Percentiles rank a stretch among this genome's conserved stretches.
These are phyloP conservation scores for Boletus eberwhitei DNA, from an alignment of 768 basidiomycete genomes.

Conservation along the genomic window DNA sequence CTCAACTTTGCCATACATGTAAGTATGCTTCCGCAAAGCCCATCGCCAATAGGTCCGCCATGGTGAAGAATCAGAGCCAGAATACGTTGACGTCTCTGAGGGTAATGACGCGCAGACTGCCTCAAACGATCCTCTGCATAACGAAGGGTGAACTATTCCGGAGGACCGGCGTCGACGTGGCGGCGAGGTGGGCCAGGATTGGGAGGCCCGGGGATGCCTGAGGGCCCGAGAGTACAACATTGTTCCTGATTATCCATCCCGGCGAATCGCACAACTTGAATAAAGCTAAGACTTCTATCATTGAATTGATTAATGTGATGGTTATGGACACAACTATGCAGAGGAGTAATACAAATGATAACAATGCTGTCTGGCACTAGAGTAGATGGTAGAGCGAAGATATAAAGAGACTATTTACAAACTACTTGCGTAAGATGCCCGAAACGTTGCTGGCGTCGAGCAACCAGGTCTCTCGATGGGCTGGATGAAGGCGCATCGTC, in stretches of 20 bases:
- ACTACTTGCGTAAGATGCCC: conserved; percentile 3
- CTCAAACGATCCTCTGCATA: not conserved
- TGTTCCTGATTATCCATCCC: not conserved
- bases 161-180: not conserved
- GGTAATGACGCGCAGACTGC: not conserved
- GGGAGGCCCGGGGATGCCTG: not conserved
- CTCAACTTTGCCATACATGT: not conserved
- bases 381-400: conserved; percentile 18
- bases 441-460: conserved; percentile 38
- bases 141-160: not conserved
- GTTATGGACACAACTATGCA: conserved; percentile 24
- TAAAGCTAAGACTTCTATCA: not conserved
- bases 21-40: not conserved
- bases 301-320: conserved; percentile 2
- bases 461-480: conserved; percentile 44
- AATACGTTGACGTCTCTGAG: not conserved
- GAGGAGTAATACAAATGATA: conserved; percentile 24
- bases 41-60: not conserved
- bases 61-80: not conserved
- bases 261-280: not conserved
- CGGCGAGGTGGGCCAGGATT: not conserved
- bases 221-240: too few species aligned
- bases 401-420: conserved; percentile 9
- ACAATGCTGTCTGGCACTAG: conserved; percentile 7
- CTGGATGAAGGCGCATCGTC: conserved; percentile 49